Base-by-base conservation (phyloP, 2,329 filamentous ascomycete genomes). In the Penicillium sp. region DNA sequence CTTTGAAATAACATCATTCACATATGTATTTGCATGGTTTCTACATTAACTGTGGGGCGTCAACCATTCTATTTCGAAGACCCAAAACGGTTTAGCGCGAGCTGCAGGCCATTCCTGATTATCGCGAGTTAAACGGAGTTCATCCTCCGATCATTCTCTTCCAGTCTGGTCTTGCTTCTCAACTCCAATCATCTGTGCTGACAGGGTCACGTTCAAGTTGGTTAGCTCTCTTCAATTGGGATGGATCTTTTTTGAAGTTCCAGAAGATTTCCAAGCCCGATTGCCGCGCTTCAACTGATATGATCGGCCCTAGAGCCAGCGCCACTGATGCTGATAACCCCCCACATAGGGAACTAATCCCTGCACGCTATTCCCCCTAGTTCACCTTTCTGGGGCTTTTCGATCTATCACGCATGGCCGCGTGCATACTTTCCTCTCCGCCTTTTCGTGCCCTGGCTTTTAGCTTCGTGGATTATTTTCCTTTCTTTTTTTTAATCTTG, bases 311-410 rank as follows among this genome's bases (percentile, higher is more conserved):
- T 43, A 35, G 29, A 33, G 40, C 22, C 48, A 41, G 27, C 49
- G 49, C 49, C 49, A 51, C 49, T 51, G 49, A 35, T 51, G 48
- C 48, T 41, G 40, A 35, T 44, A 15, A 23, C 20, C 40, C 49
- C 49, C 49, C 49, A 50, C 48, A 43, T 20, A 44, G 35, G 41
- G 27, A 45, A 33, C 49, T 51, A 51, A 50, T 26, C 41, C 49
- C 49, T 51, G 49, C 49, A 51, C 49, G 40, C 41, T 26, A 51
- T 45, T 22, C 18, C 40, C 41, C 49, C 25, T 20, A 35, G 27
- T 26, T 44, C 18, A 18, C 6, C 33, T 49, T 23, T 25, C 33
- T 12, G 33, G 47, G 29, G 33, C 35, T 26, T 15, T 26, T 41
- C 41, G 49, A 51, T 51, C 49, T 42, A 51, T 27, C 27, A 43